Base-by-base conservation (phyloP, 139 green algal genomes). In the Bryopsis sp. region DNA sequence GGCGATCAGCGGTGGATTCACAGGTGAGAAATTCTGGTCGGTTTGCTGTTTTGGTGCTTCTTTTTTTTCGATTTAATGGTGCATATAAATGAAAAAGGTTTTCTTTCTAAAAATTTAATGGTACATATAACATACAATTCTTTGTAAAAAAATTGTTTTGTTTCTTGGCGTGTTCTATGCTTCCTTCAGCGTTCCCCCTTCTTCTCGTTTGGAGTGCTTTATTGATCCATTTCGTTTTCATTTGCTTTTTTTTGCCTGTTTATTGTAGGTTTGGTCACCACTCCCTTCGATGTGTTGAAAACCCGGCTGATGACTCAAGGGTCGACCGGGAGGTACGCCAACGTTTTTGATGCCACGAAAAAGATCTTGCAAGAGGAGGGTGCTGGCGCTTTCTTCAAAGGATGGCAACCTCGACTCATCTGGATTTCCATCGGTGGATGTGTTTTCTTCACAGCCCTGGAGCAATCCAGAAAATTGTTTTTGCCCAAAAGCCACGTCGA, bases 371-470 rank as follows among this genome's bases (percentile, higher is more conserved):
- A 66, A 26, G 76, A 94, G 58, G 94, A 98, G 78, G 94, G 94
- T 26, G 11, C 78, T 11, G 38, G 48, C 1, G 85, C 93, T 15
- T 85, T 99, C 71, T 85, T 99, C 73, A 77, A 79, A 63, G 94
- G 94, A 22, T 94, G 92, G 86, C 80, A 96, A 80, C 92, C 94
- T 3, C 81, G 94, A 7, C 85, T 98, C 39, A 83, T 95, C 29
- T 99, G 94, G 94, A 99, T 99, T 70, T 86, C 78, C 6, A 78
- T 99, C 22, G 94, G 94, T 36, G 90, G 90, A 50, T 92, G 86
- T 70, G 85, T 96, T 6, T 96, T 96, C 76, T 96, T 96, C 83
- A 90, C 89, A 1, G 85, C 81, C 22, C 59, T 90, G 3, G 84
- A 90, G 62, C 62, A 74, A 22, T 50, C 78, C 46, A 88, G 87